Percentiles rank a stretch among this genome's conserved stretches.
Evolutionary conservation across 2,329 filamentous ascomycete genomes (phyloP).

Genomic region (Venturia aucupariae): DNA sequence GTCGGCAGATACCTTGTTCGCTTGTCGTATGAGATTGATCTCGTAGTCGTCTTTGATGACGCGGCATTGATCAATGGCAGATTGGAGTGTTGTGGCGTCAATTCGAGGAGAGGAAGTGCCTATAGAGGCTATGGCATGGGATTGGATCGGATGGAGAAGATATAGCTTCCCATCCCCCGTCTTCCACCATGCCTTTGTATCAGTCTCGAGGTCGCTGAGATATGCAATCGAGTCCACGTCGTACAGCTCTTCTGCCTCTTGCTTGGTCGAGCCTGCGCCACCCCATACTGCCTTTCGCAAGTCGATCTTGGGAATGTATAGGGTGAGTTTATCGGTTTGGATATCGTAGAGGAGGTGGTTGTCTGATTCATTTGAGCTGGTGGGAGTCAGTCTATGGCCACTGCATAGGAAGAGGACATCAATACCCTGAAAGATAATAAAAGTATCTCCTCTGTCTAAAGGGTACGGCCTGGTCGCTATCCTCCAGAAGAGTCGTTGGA

Average conservation of each 20-base stretch:
- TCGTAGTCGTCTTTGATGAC: conserved; percentile 81
- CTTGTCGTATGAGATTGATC: conserved; percentile 67
- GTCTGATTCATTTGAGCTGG: conserved; percentile 38
- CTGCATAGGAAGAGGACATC: conserved; percentile 3
- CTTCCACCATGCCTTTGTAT: conserved; percentile 25
- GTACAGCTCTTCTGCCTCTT: conserved; percentile 48
- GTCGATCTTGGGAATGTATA: conserved; percentile 66
- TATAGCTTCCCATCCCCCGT: conserved; percentile 23
- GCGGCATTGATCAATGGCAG: conserved; percentile 68
- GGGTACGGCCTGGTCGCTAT: conserved; percentile 48
- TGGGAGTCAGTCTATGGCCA: conserved; percentile 19
- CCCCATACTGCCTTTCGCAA: conserved; percentile 54
- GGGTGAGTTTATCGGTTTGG: conserved; percentile 50
- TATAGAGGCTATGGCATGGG: conserved; percentile 26
- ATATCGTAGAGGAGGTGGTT: conserved; percentile 51
- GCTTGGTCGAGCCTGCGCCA: conserved; percentile 47
- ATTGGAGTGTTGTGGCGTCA: conserved; percentile 39
- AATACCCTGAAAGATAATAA: conserved; percentile 48
- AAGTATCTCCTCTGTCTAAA: conserved; percentile 55
- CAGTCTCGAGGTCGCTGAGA: conserved; percentile 24
- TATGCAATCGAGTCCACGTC: conserved; percentile 66
- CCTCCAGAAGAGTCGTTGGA: conserved; percentile 41
- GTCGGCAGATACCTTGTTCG: conserved; percentile 68
- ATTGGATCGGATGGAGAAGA: conserved; percentile 26
- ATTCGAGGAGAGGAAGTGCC: neutral